phyloP scores from a whole-genome alignment of 2,329 filamentous ascomycete genomes.

The Pseudocercospora musae region DNA sequence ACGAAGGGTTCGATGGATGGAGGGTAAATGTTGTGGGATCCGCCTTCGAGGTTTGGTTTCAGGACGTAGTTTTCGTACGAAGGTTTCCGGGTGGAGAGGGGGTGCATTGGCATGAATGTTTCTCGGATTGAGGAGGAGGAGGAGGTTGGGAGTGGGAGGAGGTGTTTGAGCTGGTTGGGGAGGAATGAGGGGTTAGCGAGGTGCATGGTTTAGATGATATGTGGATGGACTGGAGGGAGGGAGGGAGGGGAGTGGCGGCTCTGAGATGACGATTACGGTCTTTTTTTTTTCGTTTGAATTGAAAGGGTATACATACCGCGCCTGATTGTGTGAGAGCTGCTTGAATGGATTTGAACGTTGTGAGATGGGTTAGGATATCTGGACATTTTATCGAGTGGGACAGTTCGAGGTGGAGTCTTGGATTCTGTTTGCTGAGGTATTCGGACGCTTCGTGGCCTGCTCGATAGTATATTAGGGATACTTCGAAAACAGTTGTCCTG shows the following conservation, averaged over 20 bases:
- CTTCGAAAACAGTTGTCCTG: conserved; percentile 38
- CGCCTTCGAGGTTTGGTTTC: conserved; percentile 47
- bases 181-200: background rate
- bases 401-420: conserved; percentile 38
- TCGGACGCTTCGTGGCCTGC: conserved; percentile 43
- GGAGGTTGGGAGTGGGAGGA: conserved; percentile 37
- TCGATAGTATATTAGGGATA: conserved; percentile 45
- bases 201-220: no score
- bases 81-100: conserved; percentile 35
- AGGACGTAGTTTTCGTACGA: conserved; percentile 36
- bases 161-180: conserved; percentile 4
- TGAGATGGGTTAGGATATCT: conserved; percentile 41
- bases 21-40: conserved; percentile 44
- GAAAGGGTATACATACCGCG: no score
- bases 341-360: conserved; percentile 46
- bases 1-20: conserved; percentile 39
- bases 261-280: no score
- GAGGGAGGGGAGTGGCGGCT: no score
- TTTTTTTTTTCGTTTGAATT: no score
- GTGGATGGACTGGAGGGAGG: no score
- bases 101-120: conserved; percentile 41
- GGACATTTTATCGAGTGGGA: conserved; percentile 47
- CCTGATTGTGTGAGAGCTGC: conserved; percentile 38
- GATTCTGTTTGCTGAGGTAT: conserved; percentile 34
- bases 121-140: conserved; percentile 29